Base-by-base conservation (phyloP, 768 basidiomycete genomes). In the Mrakia hoshinonis region DNA sequence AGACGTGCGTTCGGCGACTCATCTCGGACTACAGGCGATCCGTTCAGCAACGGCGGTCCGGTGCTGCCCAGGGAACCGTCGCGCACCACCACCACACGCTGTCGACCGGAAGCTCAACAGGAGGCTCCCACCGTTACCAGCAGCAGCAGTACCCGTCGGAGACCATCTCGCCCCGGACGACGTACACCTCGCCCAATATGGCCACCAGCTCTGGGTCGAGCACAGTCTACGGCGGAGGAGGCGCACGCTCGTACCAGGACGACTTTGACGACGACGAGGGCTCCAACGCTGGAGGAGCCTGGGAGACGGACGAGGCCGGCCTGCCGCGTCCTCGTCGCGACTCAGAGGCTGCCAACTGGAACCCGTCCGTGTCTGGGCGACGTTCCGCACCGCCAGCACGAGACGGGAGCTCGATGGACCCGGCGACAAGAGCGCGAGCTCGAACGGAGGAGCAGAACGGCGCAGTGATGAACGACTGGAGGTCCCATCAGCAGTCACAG, bases 1-100 rank as follows among this genome's bases (percentile, higher is more conserved):
- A 96, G 78, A 83, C 86, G 20, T 86, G 88, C 72, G 89, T 98
- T 75, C 92, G 88, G 78, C 88, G 90, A 54, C 84, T 98, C 43
- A 92, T 97, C 77, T 85, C 85, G 75, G 87, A 79, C 22, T 67
- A 73, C 65, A 34, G 65, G 29, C 39, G 64, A 24, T 55, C 55
- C 29, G 58, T 61, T n/a, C 58, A 61, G 58, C 58, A 61, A 39
- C 48, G 34, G 18, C 36, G 47, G 24, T 51, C 49, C 31, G 46
- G 61, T 34, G 43, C 63, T 31, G 39, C 38, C 46, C n/a, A 10
- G 24, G 48, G 26, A 26, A 51, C 66, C 2, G 29, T 46, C 31
- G 18, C 54, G 38, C 63, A 54, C 24, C 51, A 60, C 51, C 43
- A 60, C 48, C 52, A 67, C 29, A 26, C 58, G 31, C 55, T 67